phyloP scores from a whole-genome alignment of 305 asterid genomes.

The Nicotiana rustica region DNA sequence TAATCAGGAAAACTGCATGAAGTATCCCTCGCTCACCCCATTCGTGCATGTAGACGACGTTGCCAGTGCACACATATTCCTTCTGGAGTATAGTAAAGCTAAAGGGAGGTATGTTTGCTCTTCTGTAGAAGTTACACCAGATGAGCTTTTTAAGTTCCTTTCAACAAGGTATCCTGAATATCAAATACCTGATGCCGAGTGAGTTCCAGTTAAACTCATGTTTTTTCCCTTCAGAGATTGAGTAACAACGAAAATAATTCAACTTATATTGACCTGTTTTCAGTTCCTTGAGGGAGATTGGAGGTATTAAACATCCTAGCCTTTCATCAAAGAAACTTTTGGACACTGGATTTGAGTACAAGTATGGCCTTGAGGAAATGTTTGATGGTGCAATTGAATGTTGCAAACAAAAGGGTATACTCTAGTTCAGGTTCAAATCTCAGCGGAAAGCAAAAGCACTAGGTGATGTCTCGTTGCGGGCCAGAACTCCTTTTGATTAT shows the following conservation, averaged over 20 bases:
- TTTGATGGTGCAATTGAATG: constrained; percentile 53
- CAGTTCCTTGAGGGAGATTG: constrained; percentile 30
- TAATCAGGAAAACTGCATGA: constrained; percentile 18
- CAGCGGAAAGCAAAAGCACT: too few species aligned
- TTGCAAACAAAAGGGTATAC: constrained; percentile 48
- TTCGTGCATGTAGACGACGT: constrained; percentile 59
- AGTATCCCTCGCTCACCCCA: constrained; percentile 34
- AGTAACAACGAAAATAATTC: neutral
- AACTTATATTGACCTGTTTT: neutral
- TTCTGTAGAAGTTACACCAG: constrained; percentile 42
- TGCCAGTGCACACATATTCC: constrained; percentile 59
- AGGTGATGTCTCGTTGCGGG: too few species aligned
- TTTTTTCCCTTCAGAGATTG: neutral
- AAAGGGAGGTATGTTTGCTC: constrained; percentile 57
- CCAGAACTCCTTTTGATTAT: too few species aligned
- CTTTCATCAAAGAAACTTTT: constrained; percentile 51
- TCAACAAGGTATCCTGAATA: constrained; percentile 51
- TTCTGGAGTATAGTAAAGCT: constrained; percentile 52
- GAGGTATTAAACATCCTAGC: constrained; percentile 28
- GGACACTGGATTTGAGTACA: constrained; percentile 49
- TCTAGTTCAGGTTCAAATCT: constrained; percentile 31
- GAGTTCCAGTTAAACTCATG: constrained; percentile 3
- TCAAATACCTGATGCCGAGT: constrained; percentile 44
- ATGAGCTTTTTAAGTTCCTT: constrained; percentile 45
- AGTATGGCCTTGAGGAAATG: constrained; percentile 52